These are phyloP conservation scores for Xylaria sp. DNA, from an alignment of 495 filamentous ascomycete genomes.

Conservation along the genomic window DNA sequence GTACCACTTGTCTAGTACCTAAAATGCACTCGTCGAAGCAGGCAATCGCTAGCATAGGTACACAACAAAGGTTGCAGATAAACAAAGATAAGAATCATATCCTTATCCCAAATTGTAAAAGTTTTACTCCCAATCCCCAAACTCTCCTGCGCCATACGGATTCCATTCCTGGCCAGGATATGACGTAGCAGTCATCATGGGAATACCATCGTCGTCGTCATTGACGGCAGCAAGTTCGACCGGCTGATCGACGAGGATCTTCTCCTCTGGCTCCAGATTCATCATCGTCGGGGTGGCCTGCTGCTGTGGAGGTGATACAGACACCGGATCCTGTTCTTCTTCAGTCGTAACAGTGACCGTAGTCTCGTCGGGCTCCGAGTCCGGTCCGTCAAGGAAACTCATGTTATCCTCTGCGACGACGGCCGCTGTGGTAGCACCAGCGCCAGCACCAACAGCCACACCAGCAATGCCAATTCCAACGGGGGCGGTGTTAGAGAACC, in stretches of 20 bases:
- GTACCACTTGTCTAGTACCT: neutral
- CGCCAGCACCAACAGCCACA: neutral
- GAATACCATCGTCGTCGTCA: slow-evolving; percentile 59
- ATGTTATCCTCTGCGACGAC: slow-evolving; percentile 19
- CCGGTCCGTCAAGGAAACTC: slow-evolving; percentile 34
- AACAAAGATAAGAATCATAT: neutral
- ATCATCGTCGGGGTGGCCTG: slow-evolving; percentile 31
- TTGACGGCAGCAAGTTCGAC: slow-evolving; percentile 37
- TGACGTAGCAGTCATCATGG: slow-evolving; percentile 77
- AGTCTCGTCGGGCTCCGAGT: slow-evolving; percentile 33
- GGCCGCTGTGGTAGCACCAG: neutral
- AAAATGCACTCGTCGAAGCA: neutral
- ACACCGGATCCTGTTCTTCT: neutral
- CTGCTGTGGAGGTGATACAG: slow-evolving; percentile 27
- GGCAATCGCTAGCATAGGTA: no score
- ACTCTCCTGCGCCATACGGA: slow-evolving; percentile 57
- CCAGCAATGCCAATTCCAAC: neutral
- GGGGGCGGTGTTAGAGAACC: neutral
- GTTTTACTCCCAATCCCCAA: slow-evolving; percentile 37
- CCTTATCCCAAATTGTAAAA: neutral
- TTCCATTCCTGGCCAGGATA: slow-evolving; percentile 88
- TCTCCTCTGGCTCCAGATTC: slow-evolving; percentile 53
- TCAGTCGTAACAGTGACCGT: neutral
- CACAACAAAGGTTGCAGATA: neutral
- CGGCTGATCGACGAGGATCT: slow-evolving; percentile 53